Evolutionary conservation across 2,329 filamentous ascomycete genomes (phyloP).

Genomic region (Trichophyton schoenleinii): DNA sequence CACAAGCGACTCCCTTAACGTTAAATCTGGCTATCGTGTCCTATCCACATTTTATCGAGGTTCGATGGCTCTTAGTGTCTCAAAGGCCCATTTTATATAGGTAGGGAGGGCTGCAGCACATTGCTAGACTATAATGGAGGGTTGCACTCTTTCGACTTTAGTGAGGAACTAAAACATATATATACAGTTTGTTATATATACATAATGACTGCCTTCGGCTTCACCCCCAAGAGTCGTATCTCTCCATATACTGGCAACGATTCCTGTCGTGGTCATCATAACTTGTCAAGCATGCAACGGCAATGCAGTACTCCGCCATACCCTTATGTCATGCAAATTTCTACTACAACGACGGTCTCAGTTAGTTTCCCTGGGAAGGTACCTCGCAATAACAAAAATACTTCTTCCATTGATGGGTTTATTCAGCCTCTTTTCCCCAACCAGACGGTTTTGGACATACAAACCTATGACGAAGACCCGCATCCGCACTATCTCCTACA

Average conservation of each 20-base stretch:
- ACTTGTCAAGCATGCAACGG: conserved; percentile 10
- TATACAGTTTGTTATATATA: neutral
- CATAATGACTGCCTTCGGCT: neutral
- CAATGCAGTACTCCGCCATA: conserved; percentile 6
- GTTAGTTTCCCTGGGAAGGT: conserved; percentile 1
- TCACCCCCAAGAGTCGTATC: neutral
- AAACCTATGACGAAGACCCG: conserved; percentile 15
- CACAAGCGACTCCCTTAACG: conserved; percentile 3
- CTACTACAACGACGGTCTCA: conserved; percentile 9
- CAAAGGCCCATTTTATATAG: neutral
- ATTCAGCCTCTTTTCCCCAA: conserved; percentile 9
- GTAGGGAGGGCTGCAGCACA: neutral
- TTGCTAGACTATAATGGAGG: neutral
- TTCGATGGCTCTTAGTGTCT: neutral
- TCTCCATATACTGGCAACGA: neutral
- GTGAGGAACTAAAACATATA: neutral
- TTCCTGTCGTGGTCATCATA: conserved; percentile 2
- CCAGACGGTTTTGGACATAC: conserved; percentile 6
- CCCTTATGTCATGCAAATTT: conserved; percentile 7
- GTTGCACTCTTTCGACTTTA: neutral
- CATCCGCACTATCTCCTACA: conserved; percentile 25
- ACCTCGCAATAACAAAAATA: neutral
- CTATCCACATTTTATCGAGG: neutral
- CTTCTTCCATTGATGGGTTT: conserved; percentile 8
- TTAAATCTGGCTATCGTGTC: neutral